Evolutionary conservation across 208 protist species (phyloP), one percentile per base, ranked within the genome.

Genomic region (Trypanosoma lewisi): DNA sequence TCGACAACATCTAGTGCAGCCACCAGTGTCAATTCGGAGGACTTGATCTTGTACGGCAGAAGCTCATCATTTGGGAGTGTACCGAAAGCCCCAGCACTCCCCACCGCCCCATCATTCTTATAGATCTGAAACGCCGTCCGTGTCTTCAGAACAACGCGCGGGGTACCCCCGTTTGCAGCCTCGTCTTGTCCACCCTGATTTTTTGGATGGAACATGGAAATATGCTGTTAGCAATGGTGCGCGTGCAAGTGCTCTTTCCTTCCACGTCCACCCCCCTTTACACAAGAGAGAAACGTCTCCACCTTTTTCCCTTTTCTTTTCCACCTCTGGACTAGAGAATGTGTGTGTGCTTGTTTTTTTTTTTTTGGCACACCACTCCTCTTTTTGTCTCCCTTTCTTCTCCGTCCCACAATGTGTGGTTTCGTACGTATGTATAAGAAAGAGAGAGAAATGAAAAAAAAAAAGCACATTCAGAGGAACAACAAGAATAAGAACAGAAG

Each of bases 41-140:
- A 62, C 2, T 58, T 47, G 11, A 96, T 82, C 37, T 87, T 90
- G 75, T 84, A 96, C 7, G 83, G 84, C 16, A 93, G 73, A 1
- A 68, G 21, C n/a, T 76, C 72, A 50, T 89, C 86, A 25, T 60
- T 71, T 9, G 77, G 44, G 17, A 96, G 73, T 0, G 72, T 73
- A 59, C 79, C 85, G 75, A 93, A 96, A 8, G 58, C 55, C 0
- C 58, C 60, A 25, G 87, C 70, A 12, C 61, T 84, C 9, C 69
- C 69, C 27, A 14, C 36, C 39, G 50, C 61, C 45, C 74, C 60
- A 19, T 74, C 71, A 6, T 44, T 61, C 56, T 81, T 84, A 62
- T 77, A 96, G 17, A 96, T 77, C 45, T 96, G 89, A 68, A 83
- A 92, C 0, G 89, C 65, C n/a, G 82, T 91, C 8, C 83, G 62